Base-by-base conservation (phyloP, 192 early-diverging fungal genomes). In the Lobulomyces angularis region DNA sequence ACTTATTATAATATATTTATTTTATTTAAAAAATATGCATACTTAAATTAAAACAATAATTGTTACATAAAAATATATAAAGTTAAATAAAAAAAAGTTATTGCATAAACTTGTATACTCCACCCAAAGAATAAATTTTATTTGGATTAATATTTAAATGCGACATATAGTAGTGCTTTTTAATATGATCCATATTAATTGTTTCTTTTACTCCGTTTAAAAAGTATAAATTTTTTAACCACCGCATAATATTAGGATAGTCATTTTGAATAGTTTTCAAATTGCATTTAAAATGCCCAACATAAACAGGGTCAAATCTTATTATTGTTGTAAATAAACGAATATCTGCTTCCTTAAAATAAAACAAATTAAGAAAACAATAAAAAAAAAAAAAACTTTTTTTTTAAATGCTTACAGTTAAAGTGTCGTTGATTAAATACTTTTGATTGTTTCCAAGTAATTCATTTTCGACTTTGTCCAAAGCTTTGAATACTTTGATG, bases 181-280 rank as follows among this genome's bases (percentile, higher is more conserved):
- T 97, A 73, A 97, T 97, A 54, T 97, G 94, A 38, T 80, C 67
- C 83, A 95, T 83, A 61, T 94, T 80, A 27, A 95, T 81, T 2
- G 94, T 94, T 17, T 82, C 79, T 3, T 59, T 61, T 45, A 93
- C 60, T 46, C 39, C 9, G 16, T 34, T 11, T 21, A 45, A 14
- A 20, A 18, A 27, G 11, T 16, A 22, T 14, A 12, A 9, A 30
- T 65, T 65, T 21, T 78, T 66, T 9, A 80, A 56, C 90, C 90
- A 94, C 42, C 75, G 66, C 58, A 94, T 49, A 23, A 92, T 82
- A 55, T 76, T 58, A 14, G 94, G 94, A 56, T 90, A 97, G 44
- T 81, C 79, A 27, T 87, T 69, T 34, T 71, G 71, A 50, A 97
- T 94, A 14, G 80, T 66, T 49, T 81, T 84, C 29, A 80, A 50